Evolutionary conservation across 495 filamentous ascomycete genomes (phyloP), one percentile per base, ranked within the genome.

Genomic region (Oleoguttula mirabilis): DNA sequence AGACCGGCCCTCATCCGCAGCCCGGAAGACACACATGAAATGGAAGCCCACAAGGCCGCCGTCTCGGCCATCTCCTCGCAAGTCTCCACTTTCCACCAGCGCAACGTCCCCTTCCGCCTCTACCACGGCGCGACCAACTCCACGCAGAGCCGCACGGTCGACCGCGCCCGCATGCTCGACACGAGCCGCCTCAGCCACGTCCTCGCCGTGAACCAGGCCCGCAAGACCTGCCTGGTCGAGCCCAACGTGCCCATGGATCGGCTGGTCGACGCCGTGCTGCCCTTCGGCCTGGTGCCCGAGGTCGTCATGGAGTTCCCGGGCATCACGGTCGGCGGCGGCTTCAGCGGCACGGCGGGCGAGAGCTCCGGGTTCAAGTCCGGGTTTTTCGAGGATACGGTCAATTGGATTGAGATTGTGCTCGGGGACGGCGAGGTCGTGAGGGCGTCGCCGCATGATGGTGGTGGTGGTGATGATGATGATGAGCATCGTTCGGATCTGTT

Each of bases 181-280:
- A 80, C 67, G 28, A 70, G 60, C 36, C 8, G 34, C 3, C 50
- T 65, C 2, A 32, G 41, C 8, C 32, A 58, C 41, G 58, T 65
- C 1, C 20, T 65, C 0, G 22, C 48, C 15, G 65, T 76, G 25
- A 64, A 74, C 55, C 33, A 47, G 0, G 21, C 49, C 14, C 37
- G 33, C 16, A 34, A 20, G 8, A 57, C 47, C 2, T 55, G 67
- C 5, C 56, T 76, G 21, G 75, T 79, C 4, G 75, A 80, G 55
- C 75, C 76, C 2, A 80, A 79, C 55, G 76, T 79, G 7, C 67
- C 76, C 16, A 79, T 80, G 76, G 76, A 80, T 51, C 56, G 58
- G 0, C 59, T 80, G 4, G 72, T 77, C 11, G 66, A 71, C 23
- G 56, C 52, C 21, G 78, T 75, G 6, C 47, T 78, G 16, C 45